phyloP scores from a whole-genome alignment of 2,329 filamentous ascomycete species.

The Trichoderma sp. region DNA sequence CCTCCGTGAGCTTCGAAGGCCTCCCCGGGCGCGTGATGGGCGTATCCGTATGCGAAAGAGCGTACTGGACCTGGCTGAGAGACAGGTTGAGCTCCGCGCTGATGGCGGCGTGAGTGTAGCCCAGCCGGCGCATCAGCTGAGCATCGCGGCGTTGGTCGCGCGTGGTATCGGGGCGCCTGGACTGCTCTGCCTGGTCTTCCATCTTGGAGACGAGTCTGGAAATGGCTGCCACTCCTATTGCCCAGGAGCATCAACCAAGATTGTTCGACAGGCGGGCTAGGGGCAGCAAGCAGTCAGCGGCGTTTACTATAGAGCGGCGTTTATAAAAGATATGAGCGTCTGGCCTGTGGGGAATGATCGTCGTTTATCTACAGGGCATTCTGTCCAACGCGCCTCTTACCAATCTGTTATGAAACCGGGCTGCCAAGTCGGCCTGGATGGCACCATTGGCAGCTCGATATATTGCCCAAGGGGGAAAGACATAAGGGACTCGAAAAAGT shows the following conservation, averaged over 20 bases:
- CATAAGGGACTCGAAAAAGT: neutral
- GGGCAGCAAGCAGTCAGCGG: neutral
- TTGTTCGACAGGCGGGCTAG: neutral
- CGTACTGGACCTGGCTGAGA: slow-evolving; percentile 13
- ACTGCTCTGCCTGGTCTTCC: neutral
- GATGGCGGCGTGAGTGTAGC: slow-evolving; percentile 17
- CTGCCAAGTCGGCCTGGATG: neutral
- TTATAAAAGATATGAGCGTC: neutral
- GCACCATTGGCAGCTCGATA: neutral
- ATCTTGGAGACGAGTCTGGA: neutral
- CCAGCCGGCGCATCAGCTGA: slow-evolving; percentile 15
- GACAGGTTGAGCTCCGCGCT: slow-evolving; percentile 11
- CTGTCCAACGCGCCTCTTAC: neutral
- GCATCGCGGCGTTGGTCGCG: slow-evolving; percentile 19
- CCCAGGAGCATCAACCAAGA: neutral
- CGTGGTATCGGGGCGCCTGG: slow-evolving; percentile 7
- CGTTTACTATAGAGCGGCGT: neutral
- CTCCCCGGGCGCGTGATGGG: slow-evolving; percentile 5
- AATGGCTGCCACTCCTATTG: neutral
- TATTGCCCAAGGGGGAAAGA: neutral
- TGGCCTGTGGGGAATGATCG: slow-evolving; percentile 3
- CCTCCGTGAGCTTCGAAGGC: slow-evolving; percentile 1
- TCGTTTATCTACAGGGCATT: neutral
- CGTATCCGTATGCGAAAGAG: slow-evolving; percentile 16
- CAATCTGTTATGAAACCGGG: neutral